A percentile compares a stretch with the other conserved stretches of the same genome.
Evolutionary conservation across 257 asterid genomes (phyloP).

Genomic region (Solanum lignicaule): DNA sequence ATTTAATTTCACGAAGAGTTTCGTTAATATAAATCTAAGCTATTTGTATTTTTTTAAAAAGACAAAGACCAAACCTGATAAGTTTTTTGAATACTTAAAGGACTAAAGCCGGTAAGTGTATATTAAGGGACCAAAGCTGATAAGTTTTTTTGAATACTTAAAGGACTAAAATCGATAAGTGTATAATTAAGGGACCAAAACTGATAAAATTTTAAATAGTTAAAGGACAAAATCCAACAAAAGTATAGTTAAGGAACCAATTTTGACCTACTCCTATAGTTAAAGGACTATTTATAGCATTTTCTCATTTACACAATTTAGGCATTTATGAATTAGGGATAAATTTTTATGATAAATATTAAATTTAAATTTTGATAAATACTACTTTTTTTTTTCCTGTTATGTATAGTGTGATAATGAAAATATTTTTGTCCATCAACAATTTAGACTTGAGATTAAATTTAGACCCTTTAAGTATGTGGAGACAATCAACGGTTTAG

Average conservation of each 20-base stretch:
- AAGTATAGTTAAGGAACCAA: no score
- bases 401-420: background rate
- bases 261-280: background rate
- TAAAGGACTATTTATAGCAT: no score
- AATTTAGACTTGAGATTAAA: background rate
- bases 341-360: background rate
- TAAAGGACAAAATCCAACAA: background rate
- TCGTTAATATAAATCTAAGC: background rate
- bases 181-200: background rate
- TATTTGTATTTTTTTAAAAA: no score
- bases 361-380: no score
- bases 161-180: no score
- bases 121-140: no score
- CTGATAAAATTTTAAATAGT: no score
- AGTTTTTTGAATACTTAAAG: no score
- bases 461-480: background rate
- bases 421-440: background rate
- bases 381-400: background rate
- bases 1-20: background rate
- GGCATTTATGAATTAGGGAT: background rate
- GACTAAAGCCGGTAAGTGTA: background rate
- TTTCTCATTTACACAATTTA: background rate
- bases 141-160: no score
- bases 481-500: background rate
- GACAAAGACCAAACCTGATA: background rate